phyloP scores from a whole-genome alignment of 108 stramenopile genomes.

The Conticribra guillardii region DNA sequence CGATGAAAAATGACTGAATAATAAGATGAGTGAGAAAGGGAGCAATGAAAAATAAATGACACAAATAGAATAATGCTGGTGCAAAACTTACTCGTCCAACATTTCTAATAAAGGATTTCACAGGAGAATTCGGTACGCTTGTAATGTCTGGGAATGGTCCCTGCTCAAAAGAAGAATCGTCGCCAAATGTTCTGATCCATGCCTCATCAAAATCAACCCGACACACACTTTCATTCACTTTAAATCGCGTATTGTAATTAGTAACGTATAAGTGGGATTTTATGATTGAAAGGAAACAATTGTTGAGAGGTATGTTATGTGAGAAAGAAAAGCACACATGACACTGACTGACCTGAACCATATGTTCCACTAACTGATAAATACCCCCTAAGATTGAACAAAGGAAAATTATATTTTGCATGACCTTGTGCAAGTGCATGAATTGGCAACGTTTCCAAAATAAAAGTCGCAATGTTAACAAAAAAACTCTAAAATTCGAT shows the following conservation, averaged over 20 bases:
- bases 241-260: no score
- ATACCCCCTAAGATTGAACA: slow-evolving; percentile 45
- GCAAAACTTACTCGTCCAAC: slow-evolving; percentile 60
- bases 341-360: slow-evolving; percentile 42
- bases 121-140: slow-evolving; percentile 58
- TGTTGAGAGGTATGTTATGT: no score
- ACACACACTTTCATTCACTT: slow-evolving; percentile 54
- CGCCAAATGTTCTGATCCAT: slow-evolving; percentile 51
- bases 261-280: no score
- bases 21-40: no score
- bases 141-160: slow-evolving; percentile 49
- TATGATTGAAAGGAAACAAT: not conserved
- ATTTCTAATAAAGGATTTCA: slow-evolving; percentile 55
- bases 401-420: slow-evolving; percentile 62
- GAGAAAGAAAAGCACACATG: not conserved
- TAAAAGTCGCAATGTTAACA: no score
- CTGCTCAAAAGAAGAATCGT: slow-evolving; percentile 8
- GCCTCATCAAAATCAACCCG: slow-evolving; percentile 81
- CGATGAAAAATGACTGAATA: slow-evolving; percentile 66
- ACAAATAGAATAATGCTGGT: no score
- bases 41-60: no score
- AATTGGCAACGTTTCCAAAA: no score
- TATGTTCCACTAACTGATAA: slow-evolving; percentile 78
- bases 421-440: slow-evolving; percentile 30
- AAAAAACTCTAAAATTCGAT: no score